Evolutionary conservation across 371 early-diverging fungal genomes (phyloP), one percentile per base, ranked within the genome.

Genomic region (Lichtheimia ornata): DNA sequence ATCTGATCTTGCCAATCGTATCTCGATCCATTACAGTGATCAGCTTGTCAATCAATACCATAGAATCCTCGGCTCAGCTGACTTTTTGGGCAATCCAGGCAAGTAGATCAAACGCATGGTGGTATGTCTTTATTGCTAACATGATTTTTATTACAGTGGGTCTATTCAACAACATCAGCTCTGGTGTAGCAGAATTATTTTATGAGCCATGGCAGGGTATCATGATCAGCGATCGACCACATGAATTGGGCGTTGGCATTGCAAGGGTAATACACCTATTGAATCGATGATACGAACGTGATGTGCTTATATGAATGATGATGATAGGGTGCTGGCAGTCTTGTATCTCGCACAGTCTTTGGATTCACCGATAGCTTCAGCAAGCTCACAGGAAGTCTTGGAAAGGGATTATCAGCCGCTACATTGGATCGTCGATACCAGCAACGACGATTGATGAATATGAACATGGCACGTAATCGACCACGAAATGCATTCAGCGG

Each of bases 181-280:
- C 96, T 0, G 99, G 99, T 6, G 97, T 98, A 0, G 84, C 87
- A 0, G 98, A 97, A 67, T 84, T 98, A 52, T 99, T 98, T 74
- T 98, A 98, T 75, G 98, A 99, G 64, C 98, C 99, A 0, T 91
- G 93, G 81, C 94, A 96, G 79, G 99, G 99, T 1, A 89, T 98
- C 54, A 90, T 96, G 44, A 93, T 94, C 86, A 96, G 96, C 57
- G 94, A 93, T 53, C 80, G 94, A 13, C 98, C 99, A 0, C 94
- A 97, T 69, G 98, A 97, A 66, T 83, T 98, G 62, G 97, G 97
- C 11, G 83, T 95, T 66, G 97, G 97, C 2, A 70, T 99, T 17
- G 98, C 95, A 0, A 90, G 94, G 64, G 89, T 88, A 79, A 50
- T 13, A 20, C 50, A 42, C 51, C n/a, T 42, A 42, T 7, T 40